Evolutionary conservation across 495 filamentous ascomycete genomes (phyloP), one percentile per base, ranked within the genome.

Genomic region (Bryoglossum gracile): DNA sequence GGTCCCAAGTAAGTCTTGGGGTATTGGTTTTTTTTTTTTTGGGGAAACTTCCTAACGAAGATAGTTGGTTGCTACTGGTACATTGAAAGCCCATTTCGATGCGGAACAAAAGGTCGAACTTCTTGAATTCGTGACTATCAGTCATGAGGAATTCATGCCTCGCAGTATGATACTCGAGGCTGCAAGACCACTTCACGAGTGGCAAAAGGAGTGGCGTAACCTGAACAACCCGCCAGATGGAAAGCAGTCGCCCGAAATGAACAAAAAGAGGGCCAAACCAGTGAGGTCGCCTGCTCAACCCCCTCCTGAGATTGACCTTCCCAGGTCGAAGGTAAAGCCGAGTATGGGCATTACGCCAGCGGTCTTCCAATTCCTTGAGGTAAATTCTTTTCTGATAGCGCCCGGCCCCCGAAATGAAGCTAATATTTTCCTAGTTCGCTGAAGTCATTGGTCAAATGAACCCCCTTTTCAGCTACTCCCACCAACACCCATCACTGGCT

Each of bases 381-480:
- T 84, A 70, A 43, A 21, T 22, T 26, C 21, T 25, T 46, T 14
- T 45, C 6, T 45, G 33, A 25, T 30, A 11, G 21, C 36, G 40
- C 6, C 38, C 18, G 19, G n/a, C 19, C 22, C 14, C 25, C 3
- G 4, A 18, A 19, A 4, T 19, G 4, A 0, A 25, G 10, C 32
- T 51, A 28, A 50, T 28, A 22, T 33, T 1, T 10, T 52, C n/a
- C 2, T 55, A 86, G 82, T 74, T 86, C 41, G 80, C 82, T 18
- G 84, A 89, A 62, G 82, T 84, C 13, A 79, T 88, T 48, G 83
- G 82, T 6, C 76, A 81, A 47, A 87, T 89, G 83, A 80, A 75
- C 58, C 70, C 80, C 23, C 54, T 87, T 3, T 84, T 86, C 62
- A 64, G 67, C 26, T 84, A 69, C 51, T 81, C 76, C 18, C 77